Evolutionary conservation across 1,284 basidiomycete genomes (phyloP).

Genomic region (Cryptococcus jaspeensis): DNA sequence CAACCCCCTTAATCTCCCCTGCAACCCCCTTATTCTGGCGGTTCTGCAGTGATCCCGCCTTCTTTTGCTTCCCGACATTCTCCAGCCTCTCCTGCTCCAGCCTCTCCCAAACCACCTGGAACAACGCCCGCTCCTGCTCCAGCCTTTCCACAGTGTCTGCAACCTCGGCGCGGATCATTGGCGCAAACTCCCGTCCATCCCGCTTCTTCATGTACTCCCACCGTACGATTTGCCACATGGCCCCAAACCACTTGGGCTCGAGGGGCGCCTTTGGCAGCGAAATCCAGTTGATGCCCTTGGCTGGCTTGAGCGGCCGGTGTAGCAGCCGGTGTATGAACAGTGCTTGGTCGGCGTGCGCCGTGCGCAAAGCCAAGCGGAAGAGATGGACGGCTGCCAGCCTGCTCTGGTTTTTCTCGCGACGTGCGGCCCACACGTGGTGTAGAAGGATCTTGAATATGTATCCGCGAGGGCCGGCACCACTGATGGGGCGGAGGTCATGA

Average conservation of each 20-base stretch:
- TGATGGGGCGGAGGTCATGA: neutral
- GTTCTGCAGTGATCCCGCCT: too few species aligned
- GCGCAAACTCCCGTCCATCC: neutral
- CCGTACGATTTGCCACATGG: conserved; percentile 10
- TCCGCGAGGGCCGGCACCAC: neutral
- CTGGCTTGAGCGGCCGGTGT: too few species aligned
- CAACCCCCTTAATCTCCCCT: too few species aligned
- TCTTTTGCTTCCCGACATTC: too few species aligned
- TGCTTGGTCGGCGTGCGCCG: conserved; percentile 14
- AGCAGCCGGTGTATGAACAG: conserved; percentile 1
- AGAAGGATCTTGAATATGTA: conserved; percentile 13
- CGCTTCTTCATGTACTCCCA: neutral
- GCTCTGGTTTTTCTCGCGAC: conserved; percentile 7
- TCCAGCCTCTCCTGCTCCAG: too few species aligned
- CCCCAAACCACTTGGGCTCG: conserved; percentile 11
- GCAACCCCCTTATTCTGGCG: too few species aligned
- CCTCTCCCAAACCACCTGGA: neutral
- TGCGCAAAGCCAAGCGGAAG: conserved; percentile 11
- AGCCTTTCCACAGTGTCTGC: conserved; percentile 1
- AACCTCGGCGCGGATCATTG: conserved; percentile 1
- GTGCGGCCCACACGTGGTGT: conserved; percentile 6
- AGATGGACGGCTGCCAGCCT: conserved; percentile 8
- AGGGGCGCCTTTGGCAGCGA: neutral
- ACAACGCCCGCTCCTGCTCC: conserved; percentile 1
- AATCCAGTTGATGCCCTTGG: neutral